Conservation (phyloP, 2,329 filamentous ascomycete species). For the Ceratocystis eucalypticola region DNA sequence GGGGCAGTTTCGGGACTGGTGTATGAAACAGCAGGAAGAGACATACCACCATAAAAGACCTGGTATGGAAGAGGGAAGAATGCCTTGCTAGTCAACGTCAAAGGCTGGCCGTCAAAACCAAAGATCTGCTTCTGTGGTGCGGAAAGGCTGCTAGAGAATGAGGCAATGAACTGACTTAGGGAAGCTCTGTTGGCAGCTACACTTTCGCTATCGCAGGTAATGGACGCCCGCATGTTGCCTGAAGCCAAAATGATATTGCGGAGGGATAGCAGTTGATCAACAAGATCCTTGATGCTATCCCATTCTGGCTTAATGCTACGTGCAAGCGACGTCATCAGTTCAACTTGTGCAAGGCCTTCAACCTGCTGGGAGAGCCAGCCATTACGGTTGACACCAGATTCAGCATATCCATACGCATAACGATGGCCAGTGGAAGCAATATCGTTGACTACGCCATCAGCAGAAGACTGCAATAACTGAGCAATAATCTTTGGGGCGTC, state of each 20-base stretch:
- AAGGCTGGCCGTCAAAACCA: conserved; percentile 14
- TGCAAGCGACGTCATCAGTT: conserved; percentile 67
- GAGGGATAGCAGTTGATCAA: conserved; percentile 72
- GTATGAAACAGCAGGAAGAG: conserved; percentile 74
- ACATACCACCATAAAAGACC: conserved; percentile 82
- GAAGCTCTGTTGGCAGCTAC: conserved; percentile 55
- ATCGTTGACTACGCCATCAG: conserved; percentile 80
- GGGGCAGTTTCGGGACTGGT: conserved; percentile 60
- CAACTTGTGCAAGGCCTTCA: conserved; percentile 80
- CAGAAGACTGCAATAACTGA: conserved; percentile 72
- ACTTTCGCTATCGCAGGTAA: conserved; percentile 74
- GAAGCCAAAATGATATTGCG: conserved; percentile 64
- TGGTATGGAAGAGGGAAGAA: conserved; percentile 95
- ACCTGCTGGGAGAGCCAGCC: conserved; percentile 69
- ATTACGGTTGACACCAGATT: conserved; percentile 60
- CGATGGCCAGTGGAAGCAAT: conserved; percentile 83
- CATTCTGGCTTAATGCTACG: conserved; percentile 45
- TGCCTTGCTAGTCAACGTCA: conserved; percentile 41
- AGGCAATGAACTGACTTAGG: conserved; percentile 48
- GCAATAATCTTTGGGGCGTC: conserved; percentile 70
- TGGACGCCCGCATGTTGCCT: conserved; percentile 57
- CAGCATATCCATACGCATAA: conserved; percentile 72
- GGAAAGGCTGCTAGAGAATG: conserved; percentile 8
- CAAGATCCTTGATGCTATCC: conserved; percentile 59
- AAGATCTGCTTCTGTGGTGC: conserved; percentile 6